A percentile compares a stretch with the other conserved stretches of the same genome.
phyloP scores from a whole-genome alignment of 139 green algal species.

The Chlorella sp. region DNA sequence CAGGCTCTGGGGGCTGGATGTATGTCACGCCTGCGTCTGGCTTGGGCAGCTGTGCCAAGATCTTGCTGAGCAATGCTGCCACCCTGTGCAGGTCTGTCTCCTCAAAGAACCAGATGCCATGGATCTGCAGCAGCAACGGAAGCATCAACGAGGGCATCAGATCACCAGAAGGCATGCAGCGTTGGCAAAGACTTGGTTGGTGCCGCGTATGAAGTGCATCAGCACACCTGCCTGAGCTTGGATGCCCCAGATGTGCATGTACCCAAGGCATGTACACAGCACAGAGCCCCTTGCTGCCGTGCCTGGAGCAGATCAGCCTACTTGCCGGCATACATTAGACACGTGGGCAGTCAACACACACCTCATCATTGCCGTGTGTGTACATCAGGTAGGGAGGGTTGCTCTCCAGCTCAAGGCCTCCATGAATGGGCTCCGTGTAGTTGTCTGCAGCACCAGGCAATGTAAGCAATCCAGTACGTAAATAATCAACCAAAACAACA shows the following conservation, averaged over 20 bases:
- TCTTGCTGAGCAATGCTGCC: conserved; percentile 46
- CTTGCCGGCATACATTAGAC: too few species aligned
- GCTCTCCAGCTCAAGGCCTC: conserved; percentile 65
- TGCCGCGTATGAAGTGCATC: too few species aligned
- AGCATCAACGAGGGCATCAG: background rate
- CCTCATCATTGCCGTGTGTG: conserved; percentile 42
- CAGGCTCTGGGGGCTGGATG: too few species aligned
- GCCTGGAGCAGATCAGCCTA: too few species aligned
- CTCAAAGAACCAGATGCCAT: conserved; percentile 91
- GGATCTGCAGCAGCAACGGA: conserved; percentile 59
- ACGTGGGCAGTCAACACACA: background rate
- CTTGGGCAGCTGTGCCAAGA: conserved; percentile 34
- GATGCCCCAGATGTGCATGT: background rate
- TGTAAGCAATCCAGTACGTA: too few species aligned
- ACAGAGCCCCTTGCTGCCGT: too few species aligned
- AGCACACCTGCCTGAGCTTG: too few species aligned
- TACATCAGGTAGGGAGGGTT: conserved; percentile 82
- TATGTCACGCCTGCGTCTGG: too few species aligned
- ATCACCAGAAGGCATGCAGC: too few species aligned
- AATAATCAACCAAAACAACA: too few species aligned
- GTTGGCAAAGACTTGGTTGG: too few species aligned
- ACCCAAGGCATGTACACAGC: too few species aligned
- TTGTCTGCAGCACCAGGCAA: conserved; percentile 45
- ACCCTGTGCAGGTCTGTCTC: conserved; percentile 61
- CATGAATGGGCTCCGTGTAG: conserved; percentile 65